phyloP scores from a whole-genome alignment of 257 asterid genomes.

The Haberlea rhodopensis region DNA sequence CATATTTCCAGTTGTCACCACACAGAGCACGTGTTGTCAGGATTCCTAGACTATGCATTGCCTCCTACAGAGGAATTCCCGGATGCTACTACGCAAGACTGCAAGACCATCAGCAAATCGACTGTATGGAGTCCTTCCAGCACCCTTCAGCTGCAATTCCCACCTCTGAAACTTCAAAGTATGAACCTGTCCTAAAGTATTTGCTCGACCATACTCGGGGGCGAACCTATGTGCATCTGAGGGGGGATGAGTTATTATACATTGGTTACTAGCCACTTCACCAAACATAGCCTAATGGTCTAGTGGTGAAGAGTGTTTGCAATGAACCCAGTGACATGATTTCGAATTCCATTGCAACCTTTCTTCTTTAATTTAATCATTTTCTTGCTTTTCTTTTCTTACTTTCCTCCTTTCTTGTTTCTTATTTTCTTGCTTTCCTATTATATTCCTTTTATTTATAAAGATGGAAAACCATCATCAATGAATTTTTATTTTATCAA shows the following conservation, averaged over 20 bases:
- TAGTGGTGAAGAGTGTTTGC: too few relatives aligned
- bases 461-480: too few relatives aligned
- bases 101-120: conserved; percentile 99
- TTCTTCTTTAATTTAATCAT: too few relatives aligned
- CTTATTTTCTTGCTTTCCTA: too few relatives aligned
- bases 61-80: conserved; percentile 99
- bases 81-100: conserved; percentile 89
- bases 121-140: conserved; percentile 96
- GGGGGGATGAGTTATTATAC: conserved; percentile 64
- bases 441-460: too few relatives aligned
- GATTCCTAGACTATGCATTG: conserved; percentile 91
- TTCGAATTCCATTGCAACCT: too few relatives aligned
- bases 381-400: too few relatives aligned
- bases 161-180: conserved; percentile 73
- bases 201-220: conserved; percentile 96
- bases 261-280: too few relatives aligned
- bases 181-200: conserved; percentile 85
- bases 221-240: conserved; percentile 98
- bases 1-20: conserved; percentile 84
- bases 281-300: too few relatives aligned
- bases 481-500: too few relatives aligned
- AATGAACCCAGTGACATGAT: too few relatives aligned
- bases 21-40: conserved; percentile 98
- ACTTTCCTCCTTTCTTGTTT: too few relatives aligned
- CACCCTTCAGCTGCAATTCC: conserved; percentile 99